Base-by-base conservation (phyloP, 371 early-diverging fungal species). In the Phascolomyces articulosus region DNA sequence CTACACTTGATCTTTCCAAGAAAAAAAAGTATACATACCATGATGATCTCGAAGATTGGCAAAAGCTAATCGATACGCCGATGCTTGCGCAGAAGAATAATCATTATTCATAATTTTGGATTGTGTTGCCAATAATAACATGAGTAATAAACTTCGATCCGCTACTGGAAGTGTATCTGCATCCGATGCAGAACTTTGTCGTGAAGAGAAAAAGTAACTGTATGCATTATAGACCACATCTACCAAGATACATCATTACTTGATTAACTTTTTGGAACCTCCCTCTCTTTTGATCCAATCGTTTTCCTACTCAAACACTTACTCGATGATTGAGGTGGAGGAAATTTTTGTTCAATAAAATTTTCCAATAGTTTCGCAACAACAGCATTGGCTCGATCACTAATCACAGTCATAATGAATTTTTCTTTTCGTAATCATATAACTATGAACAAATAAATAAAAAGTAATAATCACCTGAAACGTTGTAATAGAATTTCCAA, bases 191-290 rank as follows among this genome's bases (percentile, higher is more conserved):
- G 72, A 72, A 20, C 72, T 72, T 38, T 83, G 68, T 24, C 86
- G 76, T 9, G 84, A 58, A 18, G 80, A 61, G 60, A 92, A 92
- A 21, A 91, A 69, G 58, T 88, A 91, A 40, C 77, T 85, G 71
- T 91, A 92, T 0, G 93, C 93, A 59, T 77, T 89, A 66, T 84
- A 90, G 0, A 90, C 86, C 59, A 89, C 63, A 54, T 85, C 85
- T 83, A 67, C 62, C 20, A n/a, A n/a, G n/a, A n/a, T n/a, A n/a
- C n/a, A n/a, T n/a, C n/a, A n/a, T n/a, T n/a, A n/a, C n/a, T n/a
- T n/a, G n/a, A n/a, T n/a, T n/a, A n/a, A n/a, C n/a, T n/a, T n/a
- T n/a, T n/a, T n/a, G n/a, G n/a, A n/a, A n/a, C n/a, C n/a, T n/a
- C n/a, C n/a, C n/a, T n/a, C n/a, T n/a, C n/a, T n/a, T n/a, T n/a